phyloP scores from a whole-genome alignment of 192 early-diverging fungal genomes.

The Phycomyces nitens region DNA sequence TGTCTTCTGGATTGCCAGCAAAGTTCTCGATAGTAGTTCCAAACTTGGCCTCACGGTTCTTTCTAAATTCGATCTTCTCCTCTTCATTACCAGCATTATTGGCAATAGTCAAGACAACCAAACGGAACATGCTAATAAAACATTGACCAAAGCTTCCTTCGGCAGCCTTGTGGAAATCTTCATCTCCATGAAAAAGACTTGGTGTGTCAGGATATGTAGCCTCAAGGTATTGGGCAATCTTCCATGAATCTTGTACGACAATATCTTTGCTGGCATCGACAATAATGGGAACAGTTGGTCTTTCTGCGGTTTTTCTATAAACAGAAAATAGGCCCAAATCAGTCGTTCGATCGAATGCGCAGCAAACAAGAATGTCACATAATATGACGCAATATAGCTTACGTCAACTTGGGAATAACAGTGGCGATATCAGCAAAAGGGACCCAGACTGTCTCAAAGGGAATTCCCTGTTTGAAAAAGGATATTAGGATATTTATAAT shows the following conservation, averaged over 20 bases:
- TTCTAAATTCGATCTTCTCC: conserved; percentile 32
- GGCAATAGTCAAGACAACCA: conserved; percentile 31
- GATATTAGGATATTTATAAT: no score
- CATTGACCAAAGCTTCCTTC: conserved; percentile 34
- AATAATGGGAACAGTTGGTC: conserved; percentile 43
- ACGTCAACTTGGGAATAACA: conserved; percentile 14
- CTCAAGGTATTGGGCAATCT: conserved; percentile 59
- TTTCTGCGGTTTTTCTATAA: conserved; percentile 12
- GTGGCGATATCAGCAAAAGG: conserved; percentile 11
- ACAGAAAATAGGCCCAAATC: not conserved
- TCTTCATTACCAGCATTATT: conserved; percentile 19
- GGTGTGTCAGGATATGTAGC: conserved; percentile 50
- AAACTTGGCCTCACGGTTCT: conserved; percentile 37
- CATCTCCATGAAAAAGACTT: conserved; percentile 35
- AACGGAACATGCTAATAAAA: conserved; percentile 24
- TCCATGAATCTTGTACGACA: conserved; percentile 45
- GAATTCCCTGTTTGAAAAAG: conserved; percentile 10
- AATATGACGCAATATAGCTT: not conserved
- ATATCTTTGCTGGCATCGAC: conserved; percentile 16
- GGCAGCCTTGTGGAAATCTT: conserved; percentile 40
- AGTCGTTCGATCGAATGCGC: no score
- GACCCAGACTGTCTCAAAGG: conserved; percentile 22
- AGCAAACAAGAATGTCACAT: no score
- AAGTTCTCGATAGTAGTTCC: conserved; percentile 30
- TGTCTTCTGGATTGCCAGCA: conserved; percentile 24